Base-by-base conservation (phyloP, 2,329 filamentous ascomycete genomes). In the Fusarium secorum region DNA sequence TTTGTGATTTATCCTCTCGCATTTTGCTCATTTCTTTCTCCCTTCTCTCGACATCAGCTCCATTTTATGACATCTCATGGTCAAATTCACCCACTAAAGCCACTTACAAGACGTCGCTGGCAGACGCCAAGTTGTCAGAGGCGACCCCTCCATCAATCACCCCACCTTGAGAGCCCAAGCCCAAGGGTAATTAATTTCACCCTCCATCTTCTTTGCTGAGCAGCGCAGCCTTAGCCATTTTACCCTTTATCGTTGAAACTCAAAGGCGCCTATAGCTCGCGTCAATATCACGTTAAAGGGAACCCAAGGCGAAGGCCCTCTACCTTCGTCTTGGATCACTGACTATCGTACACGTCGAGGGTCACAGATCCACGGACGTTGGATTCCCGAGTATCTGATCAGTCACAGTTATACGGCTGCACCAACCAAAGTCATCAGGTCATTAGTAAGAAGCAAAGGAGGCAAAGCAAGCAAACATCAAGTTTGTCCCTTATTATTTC, bases 101-200 rank as follows among this genome's bases (percentile, higher is more conserved):
- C 54, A 68, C 54, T 65, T 60, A 68, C 55, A 62, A 58, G 45
- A 66, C 48, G 54, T 62, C 63, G 56, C 63, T 64, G 68, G 59
- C 55, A 64, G 56, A 58, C 66, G 60, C 53, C 63, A 42, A 66
- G 45, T 66, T 66, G 45, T 66, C 55, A 72, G 38, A 52, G 45
- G 38, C 32, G 65, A 70, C 69, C 69, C 69, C 68, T 68, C 67
- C 67, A 71, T 72, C 65, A 70, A 71, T 72, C 65, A 72, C 69
- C 69, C 69, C 65, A 72, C 69, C 45, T 60, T 49, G 36, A 28
- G 58, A 42, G 45, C 42, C 22, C 17, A 26, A 44, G 41, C 41
- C 41, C 24, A 44, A 44, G 42, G 42, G 18, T 45, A 28, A 45
- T 45, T 30, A 48, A 48, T 30, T 55, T 46, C 38, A 55, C 52